Conservation (phyloP, 352 stramenopile species). For the Phytophthora rubi region DNA sequence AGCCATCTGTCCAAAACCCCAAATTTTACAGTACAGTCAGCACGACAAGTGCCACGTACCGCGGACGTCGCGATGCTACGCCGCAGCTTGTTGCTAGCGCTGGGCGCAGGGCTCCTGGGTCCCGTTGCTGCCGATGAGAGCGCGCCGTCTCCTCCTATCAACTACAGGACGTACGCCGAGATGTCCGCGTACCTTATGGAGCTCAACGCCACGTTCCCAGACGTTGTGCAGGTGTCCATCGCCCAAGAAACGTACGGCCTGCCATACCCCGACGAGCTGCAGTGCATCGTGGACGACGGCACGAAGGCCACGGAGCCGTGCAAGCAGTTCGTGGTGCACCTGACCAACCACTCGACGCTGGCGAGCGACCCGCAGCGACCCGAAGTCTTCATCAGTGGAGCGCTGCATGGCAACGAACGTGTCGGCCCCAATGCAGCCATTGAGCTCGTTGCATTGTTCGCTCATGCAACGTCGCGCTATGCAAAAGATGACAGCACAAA, state of each 20-base stretch:
- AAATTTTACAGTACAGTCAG: conserved; percentile 1
- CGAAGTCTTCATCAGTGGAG: conserved; percentile 96
- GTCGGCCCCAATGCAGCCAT: conserved; percentile 92
- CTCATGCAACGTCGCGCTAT: conserved; percentile 60
- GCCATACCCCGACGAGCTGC: conserved; percentile 71
- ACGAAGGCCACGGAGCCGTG: conserved; percentile 51
- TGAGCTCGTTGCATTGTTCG: conserved; percentile 90
- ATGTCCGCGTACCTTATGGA: conserved; percentile 69
- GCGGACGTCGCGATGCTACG: conserved; percentile 12
- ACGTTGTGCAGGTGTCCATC: conserved; percentile 80
- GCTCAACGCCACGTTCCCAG: conserved; percentile 78
- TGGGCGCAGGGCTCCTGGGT: conserved; percentile 10
- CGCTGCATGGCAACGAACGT: conserved; percentile 97
- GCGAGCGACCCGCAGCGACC: conserved; percentile 73
- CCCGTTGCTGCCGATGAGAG: conserved; percentile 1
- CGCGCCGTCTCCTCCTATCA: conserved; percentile 20
- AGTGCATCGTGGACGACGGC: conserved; percentile 59
- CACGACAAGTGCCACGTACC: conserved; percentile 23
- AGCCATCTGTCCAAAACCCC: conserved; percentile 13
- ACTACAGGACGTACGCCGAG: conserved; percentile 77
- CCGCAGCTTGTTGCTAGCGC: conserved; percentile 17
- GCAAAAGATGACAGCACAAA: conserved; percentile 28
- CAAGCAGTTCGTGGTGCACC: conserved; percentile 86
- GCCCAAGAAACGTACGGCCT: conserved; percentile 87
- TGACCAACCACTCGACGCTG: conserved; percentile 90